These are phyloP conservation scores for Millerozyma acaciae DNA, from an alignment of 805 yeast species.

Conservation along the genomic window DNA sequence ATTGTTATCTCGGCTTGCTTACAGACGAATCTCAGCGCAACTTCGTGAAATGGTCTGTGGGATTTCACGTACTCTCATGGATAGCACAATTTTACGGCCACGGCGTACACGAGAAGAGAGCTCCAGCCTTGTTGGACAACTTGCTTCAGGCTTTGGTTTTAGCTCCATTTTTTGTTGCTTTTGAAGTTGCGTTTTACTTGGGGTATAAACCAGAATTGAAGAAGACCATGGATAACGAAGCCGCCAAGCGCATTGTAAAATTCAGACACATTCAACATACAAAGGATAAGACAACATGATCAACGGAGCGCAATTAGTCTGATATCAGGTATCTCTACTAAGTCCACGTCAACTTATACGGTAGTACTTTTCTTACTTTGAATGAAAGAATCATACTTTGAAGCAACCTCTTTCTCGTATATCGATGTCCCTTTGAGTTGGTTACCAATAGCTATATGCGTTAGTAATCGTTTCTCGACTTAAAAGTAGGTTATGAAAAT, in stretches of 20 bases:
- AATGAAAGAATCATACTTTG: constrained; percentile 42
- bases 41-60: constrained; percentile 27
- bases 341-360: too few species aligned
- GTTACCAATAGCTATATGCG: constrained; percentile 58
- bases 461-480: constrained; percentile 2
- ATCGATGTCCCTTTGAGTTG: constrained; percentile 61
- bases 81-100: constrained; percentile 84
- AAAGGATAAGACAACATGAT: too few species aligned
- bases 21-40: constrained; percentile 11
- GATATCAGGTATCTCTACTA: too few species aligned
- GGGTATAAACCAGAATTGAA: constrained; percentile 58
- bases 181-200: constrained; percentile 66
- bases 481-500: constrained; percentile 1
- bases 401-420: constrained; percentile 53
- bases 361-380: too few species aligned
- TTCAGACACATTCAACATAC: too few species aligned
- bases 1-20: constrained; percentile 14
- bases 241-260: constrained; percentile 35
- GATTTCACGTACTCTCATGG: constrained; percentile 62
- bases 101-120: constrained; percentile 70
- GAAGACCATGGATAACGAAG: constrained; percentile 45
- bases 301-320: too few species aligned
- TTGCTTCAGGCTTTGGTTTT: constrained; percentile 78
- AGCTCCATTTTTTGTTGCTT: constrained; percentile 87
- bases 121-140: constrained; percentile 86